These are phyloP conservation scores for Conticribra guillardii DNA, from an alignment of 108 stramenopile genomes.

Conservation along the genomic window DNA sequence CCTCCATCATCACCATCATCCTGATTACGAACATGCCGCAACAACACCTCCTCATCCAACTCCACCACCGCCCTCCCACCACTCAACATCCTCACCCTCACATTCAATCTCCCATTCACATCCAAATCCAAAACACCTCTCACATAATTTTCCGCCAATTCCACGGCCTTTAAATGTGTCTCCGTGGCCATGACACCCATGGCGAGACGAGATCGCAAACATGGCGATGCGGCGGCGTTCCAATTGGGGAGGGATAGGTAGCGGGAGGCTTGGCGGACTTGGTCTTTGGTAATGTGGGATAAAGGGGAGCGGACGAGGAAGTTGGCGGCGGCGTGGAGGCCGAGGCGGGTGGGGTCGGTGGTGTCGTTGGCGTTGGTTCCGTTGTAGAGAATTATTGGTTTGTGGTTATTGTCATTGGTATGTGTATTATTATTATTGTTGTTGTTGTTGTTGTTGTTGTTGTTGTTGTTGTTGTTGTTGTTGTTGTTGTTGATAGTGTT, in stretches of 20 bases:
- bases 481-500: no score
- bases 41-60: constrained; percentile 47
- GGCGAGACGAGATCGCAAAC: constrained; percentile 89
- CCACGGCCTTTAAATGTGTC: constrained; percentile 73
- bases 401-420: background rate
- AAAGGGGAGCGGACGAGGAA: constrained; percentile 86
- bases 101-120: constrained; percentile 54
- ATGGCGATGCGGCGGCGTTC: constrained; percentile 93
- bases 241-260: constrained; percentile 87
- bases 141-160: constrained; percentile 73
- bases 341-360: constrained; percentile 86
- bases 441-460: no score
- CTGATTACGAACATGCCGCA: constrained; percentile 4
- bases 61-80: constrained; percentile 77
- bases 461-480: no score
- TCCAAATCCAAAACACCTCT: constrained; percentile 47
- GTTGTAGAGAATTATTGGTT: constrained; percentile 78
- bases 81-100: constrained; percentile 71
- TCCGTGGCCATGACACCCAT: constrained; percentile 85
- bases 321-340: constrained; percentile 74
- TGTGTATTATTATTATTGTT: no score
- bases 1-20: background rate
- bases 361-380: constrained; percentile 94
- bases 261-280: constrained; percentile 74
- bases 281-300: constrained; percentile 65